Percentiles rank a stretch among this genome's conserved stretches.
These are phyloP conservation scores for Phytopythium oedochilum DNA, from an alignment of 352 stramenopile genomes.

Conservation along the genomic window DNA sequence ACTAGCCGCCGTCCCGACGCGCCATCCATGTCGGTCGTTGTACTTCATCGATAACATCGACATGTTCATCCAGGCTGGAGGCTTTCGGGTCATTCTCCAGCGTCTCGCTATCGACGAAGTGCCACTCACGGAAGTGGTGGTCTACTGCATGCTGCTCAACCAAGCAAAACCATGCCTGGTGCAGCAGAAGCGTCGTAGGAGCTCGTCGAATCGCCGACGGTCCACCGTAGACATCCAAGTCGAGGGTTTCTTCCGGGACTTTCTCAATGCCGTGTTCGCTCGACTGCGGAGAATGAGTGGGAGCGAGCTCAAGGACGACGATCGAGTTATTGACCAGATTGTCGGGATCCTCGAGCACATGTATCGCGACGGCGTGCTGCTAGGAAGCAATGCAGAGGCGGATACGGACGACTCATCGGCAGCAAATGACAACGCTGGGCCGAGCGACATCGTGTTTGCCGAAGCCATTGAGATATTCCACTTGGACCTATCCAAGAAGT, in stretches of 20 bases:
- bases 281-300: constrained; percentile 58
- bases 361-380: constrained; percentile 56
- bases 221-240: constrained; percentile 36
- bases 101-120: constrained; percentile 41
- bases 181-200: constrained; percentile 53
- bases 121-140: constrained; percentile 47
- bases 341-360: constrained; percentile 63
- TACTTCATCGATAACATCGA: constrained; percentile 86
- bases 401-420: constrained; percentile 12
- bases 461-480: constrained; percentile 81
- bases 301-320: constrained; percentile 78
- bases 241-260: constrained; percentile 79
- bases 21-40: constrained; percentile 70
- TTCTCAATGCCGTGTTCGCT: constrained; percentile 65
- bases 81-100: constrained; percentile 69
- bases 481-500: constrained; percentile 82
- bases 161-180: constrained; percentile 73
- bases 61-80: constrained; percentile 77
- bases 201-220: constrained; percentile 27
- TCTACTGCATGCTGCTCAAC: constrained; percentile 65
- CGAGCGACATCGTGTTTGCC: constrained; percentile 45
- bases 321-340: constrained; percentile 73
- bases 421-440: constrained; percentile 8
- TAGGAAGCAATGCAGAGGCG: constrained; percentile 20
- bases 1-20: constrained; percentile 44